phyloP scores from a whole-genome alignment of 345 rosid species.

The Melaleuca alternifolia region DNA sequence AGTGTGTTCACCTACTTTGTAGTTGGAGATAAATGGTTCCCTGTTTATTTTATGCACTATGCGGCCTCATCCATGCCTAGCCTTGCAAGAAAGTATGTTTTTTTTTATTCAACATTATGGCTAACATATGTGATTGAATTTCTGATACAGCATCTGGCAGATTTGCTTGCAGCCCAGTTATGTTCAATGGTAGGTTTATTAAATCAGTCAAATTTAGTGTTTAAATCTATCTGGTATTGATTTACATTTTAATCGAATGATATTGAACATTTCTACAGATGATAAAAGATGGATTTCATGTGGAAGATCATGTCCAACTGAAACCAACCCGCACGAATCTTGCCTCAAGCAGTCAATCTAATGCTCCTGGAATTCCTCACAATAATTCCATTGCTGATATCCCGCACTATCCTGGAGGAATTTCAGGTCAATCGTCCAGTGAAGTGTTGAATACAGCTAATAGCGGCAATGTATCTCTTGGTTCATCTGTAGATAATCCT shows the following conservation, averaged over 20 bases:
- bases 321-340: slow-evolving; percentile 39
- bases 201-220: background rate
- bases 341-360: slow-evolving; percentile 40
- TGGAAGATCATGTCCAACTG: slow-evolving; percentile 45
- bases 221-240: background rate
- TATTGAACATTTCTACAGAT: slow-evolving; percentile 42
- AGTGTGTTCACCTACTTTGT: background rate
- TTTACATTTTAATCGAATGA: background rate
- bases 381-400: slow-evolving; percentile 43
- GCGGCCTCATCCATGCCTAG: background rate
- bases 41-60: background rate
- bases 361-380: slow-evolving; percentile 27
- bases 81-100: background rate
- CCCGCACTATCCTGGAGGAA: slow-evolving; percentile 54
- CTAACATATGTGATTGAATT: slow-evolving; percentile 15
- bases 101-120: background rate
- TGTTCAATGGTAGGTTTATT: slow-evolving; percentile 52
- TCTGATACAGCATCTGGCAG: slow-evolving; percentile 60
- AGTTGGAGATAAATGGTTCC: background rate
- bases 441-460: slow-evolving; percentile 43
- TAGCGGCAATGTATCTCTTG: slow-evolving; percentile 32
- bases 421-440: slow-evolving; percentile 34
- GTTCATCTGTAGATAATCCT: slow-evolving; percentile 34
- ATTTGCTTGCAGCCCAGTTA: slow-evolving; percentile 70
- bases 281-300: slow-evolving; percentile 44